Conservation (phyloP, 768 basidiomycete genomes). For the Leccinum uliginosum region DNA sequence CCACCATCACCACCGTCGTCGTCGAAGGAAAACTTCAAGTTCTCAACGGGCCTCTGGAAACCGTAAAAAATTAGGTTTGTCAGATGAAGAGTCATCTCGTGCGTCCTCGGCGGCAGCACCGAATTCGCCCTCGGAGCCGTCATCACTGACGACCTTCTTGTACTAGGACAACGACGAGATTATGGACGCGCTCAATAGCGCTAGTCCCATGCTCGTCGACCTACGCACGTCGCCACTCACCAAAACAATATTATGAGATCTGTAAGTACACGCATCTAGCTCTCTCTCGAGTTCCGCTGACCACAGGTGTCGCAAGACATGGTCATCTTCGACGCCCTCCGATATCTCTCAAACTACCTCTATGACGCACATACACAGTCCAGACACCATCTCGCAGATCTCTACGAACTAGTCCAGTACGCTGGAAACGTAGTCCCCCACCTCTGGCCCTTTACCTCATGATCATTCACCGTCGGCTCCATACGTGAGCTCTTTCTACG, state of each 20-base stretch:
- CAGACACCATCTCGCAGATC: too few relatives aligned
- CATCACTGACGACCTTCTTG: too few relatives aligned
- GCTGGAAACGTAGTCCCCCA: too few relatives aligned
- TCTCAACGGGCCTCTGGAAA: slow-evolving; percentile 80
- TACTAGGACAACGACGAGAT: slow-evolving; percentile 87
- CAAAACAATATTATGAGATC: slow-evolving; percentile 98
- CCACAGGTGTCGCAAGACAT: too few relatives aligned
- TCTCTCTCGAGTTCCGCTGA: background rate
- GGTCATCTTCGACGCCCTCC: too few relatives aligned
- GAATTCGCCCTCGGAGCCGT: too few relatives aligned
- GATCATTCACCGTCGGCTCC: too few relatives aligned
- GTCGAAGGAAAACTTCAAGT: slow-evolving; percentile 76
- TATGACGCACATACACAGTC: too few relatives aligned
- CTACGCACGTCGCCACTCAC: slow-evolving; percentile 86
- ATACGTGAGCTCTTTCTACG: too few relatives aligned
- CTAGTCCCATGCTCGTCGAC: slow-evolving; percentile 96
- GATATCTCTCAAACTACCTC: too few relatives aligned
- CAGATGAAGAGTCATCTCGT: slow-evolving; percentile 95
- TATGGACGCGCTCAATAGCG: slow-evolving; percentile 98
- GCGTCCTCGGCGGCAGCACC: slow-evolving; percentile 19
- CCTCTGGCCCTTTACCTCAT: too few relatives aligned
- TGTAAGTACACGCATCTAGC: slow-evolving; percentile 48
- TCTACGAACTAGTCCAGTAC: too few relatives aligned
- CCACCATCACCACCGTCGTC: slow-evolving; percentile 36
- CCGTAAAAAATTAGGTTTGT: slow-evolving; percentile 86